Base-by-base conservation (phyloP, 1,139 yeast species). In the Arxiozyma bovina region DNA sequence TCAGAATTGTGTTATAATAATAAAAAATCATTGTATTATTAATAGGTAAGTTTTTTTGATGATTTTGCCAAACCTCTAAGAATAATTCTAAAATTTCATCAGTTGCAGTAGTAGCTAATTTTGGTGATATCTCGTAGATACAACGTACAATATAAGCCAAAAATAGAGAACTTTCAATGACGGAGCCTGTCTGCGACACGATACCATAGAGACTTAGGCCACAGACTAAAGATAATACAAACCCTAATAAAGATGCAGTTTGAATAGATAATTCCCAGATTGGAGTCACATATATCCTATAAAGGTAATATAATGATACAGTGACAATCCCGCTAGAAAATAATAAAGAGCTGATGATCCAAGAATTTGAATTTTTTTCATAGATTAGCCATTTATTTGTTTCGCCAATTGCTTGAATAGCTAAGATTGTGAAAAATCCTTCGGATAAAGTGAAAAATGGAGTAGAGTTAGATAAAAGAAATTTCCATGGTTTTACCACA, bases 121-220 rank as follows among this genome's bases (percentile, higher is more conserved):
- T 88, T 0, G 97, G 96, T 64, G 90, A 88, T 4, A 95, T 83
- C 66, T 90, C 94, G 69, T 91, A 91, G 55, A 90, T 82, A 63
- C 96, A 89, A 68, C 95, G 86, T 20, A 93, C 96, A 61, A 91
- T 85, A 69, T 93, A 93, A 15, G 95, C 94, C 67, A 89, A 85
- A 63, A 93, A 76, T 57, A 91, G 73, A 8, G 96, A 87, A 41
- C 91, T 81, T 70, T 93, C 99, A 55, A 90, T 79, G 42, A 93
- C 84, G n/a, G 93, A 85, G 4, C 98, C 97, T 58, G 80, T 80
- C 15, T 87, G 85, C 8, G 93, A 82, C 23, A 87, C 77, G 46
- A 93, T 89, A 0, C 98, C 99, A 70, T 80, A 90, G 11, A 88
- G 71, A 0, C 96, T 89, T 45, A 93, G 72, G 11, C 90, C 82